Evolutionary conservation across 306 rosid species (phyloP), one percentile per base, ranked within the genome.

Genomic region (Malus asiatica): DNA sequence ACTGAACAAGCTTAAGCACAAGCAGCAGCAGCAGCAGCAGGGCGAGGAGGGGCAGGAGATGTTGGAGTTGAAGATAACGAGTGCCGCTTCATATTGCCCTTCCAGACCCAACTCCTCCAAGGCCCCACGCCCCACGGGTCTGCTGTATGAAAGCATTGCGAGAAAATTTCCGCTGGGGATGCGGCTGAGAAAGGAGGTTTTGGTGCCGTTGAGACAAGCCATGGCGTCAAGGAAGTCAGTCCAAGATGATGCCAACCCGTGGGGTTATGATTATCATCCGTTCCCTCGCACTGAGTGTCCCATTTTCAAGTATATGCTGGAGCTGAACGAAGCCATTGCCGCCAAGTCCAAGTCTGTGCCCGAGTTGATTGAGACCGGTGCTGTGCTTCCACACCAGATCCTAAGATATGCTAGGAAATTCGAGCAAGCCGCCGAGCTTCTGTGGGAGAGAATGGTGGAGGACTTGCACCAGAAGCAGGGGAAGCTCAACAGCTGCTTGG

Each of bases 31-130:
- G 29, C 23, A 57, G 62, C 62, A 57, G 62, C 62, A 23, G 22
- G 12, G 27, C 10, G 18, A 59, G 15, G 22, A 3, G 2, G 30
- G 23, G 32, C 29, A 23, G 0, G 79, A 83, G 75, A 66, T 61
- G 72, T 59, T 91, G 73, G 81, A 71, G 69, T 75, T 90, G 3
- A 12, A 59, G 16, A 4, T 59, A 58, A 88, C 89, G 59, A 79
- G 83, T 33, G 90, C 89, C n/a, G 88, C 91, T 0, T 79, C 84
- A 15, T 88, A 90, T 90, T 90, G 93, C 27, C 90, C 91, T 29
- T 88, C 91, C 2, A 69, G n/a, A 7, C 58, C 87, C 18, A 91
- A 88, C 46, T 88, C 88, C 1, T 88, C 90, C 2, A 87, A 82
- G 29, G 91, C 86, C 16, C 87, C 44, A 2, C 44, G 79, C 0